Conservation (phyloP, 2,329 filamentous ascomycete species). For the Verticillium nonalfalfae region DNA sequence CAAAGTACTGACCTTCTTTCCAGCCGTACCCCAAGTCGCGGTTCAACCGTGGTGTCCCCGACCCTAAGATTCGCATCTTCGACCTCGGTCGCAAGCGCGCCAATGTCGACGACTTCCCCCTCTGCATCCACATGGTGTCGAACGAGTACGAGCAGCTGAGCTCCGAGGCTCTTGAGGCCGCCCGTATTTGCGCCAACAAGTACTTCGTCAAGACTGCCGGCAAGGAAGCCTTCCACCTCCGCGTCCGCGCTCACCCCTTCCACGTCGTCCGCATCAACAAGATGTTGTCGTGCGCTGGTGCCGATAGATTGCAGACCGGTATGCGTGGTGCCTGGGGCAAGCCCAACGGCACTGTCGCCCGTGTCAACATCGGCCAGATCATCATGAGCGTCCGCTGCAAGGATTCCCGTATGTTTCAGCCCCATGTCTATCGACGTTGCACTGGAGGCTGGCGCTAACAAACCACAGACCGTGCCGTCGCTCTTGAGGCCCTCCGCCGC, state of each 20-base stretch:
- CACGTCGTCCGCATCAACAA: constrained; percentile 99
- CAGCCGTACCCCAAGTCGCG: constrained; percentile 98
- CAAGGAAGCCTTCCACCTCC: constrained; percentile 70
- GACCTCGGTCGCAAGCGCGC: constrained; percentile 98
- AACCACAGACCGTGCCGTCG: constrained; percentile 71
- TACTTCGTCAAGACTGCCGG: constrained; percentile 68
- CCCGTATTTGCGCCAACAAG: constrained; percentile 99
- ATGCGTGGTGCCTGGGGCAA: constrained; percentile 99
- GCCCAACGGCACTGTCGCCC: constrained; percentile 96
- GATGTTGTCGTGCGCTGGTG: constrained; percentile 99
- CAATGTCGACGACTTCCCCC: constrained; percentile 98
- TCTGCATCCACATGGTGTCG: constrained; percentile 98
- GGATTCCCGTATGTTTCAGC: constrained; percentile 67
- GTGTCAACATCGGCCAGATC: constrained; percentile 99
- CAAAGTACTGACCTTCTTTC: not conserved
- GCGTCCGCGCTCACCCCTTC: constrained; percentile 91
- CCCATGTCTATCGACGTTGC: not conserved
- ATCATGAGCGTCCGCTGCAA: constrained; percentile 95
- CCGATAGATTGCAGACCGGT: constrained; percentile 99
- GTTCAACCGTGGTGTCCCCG: constrained; percentile 98
- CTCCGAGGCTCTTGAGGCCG: constrained; percentile 98
- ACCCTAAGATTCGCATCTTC: constrained; percentile 90
- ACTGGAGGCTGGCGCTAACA: not conserved
- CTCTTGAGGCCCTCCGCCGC: constrained; percentile 97
- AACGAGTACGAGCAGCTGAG: constrained; percentile 99